Evolutionary conservation across 139 green algal species (phyloP), one percentile per base, ranked within the genome.

Genomic region (Marvania coccoides): DNA sequence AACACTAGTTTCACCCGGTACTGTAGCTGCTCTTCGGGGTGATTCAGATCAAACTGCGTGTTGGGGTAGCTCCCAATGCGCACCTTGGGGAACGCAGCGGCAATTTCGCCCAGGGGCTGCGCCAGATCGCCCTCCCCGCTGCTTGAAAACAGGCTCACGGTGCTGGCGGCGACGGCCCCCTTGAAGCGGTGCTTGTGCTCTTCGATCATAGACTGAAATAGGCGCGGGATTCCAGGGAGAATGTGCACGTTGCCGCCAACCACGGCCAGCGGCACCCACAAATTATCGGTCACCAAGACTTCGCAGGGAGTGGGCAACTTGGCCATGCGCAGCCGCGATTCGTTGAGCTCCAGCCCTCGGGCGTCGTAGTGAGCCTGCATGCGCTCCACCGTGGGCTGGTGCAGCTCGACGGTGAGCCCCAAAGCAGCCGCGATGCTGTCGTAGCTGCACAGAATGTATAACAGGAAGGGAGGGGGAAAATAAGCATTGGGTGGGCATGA

Each of bases 251-350:
- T 57, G 8, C 34, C 33, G 14, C 31, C 31, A 54, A 10, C 39
- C 3, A 80, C 70, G 9, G 86, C 87, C 45, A 94, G 71, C 0
- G 87, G 87, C 42, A 94, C 87, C 87, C 85, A 91, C 38, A 85
- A 51, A 5, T 64, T 71, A 2, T 56, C 35, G 0, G 75, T 82
- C 1, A 37, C 40, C 8, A 88, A 48, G 14, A 89, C 75, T 60
- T 78, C 55, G 26, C 61, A 39, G 3, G 63, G 58, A 12, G 23
- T 47, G 3, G 37, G 29, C 5, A 69, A 33, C 35, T 39, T 85
- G 23, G 85, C 86, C 86, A 93, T 93, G 9, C 81, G 65, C 57
- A 93, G 74, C 0, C 87, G 67, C 2, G 87, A 81, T 38, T 80
- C 80, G 46, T 93, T 94, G 40, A 94, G 75, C 74, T 91, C 84